Conservation (phyloP, 345 rosid genomes). For the Orychophragmus violaceus region DNA sequence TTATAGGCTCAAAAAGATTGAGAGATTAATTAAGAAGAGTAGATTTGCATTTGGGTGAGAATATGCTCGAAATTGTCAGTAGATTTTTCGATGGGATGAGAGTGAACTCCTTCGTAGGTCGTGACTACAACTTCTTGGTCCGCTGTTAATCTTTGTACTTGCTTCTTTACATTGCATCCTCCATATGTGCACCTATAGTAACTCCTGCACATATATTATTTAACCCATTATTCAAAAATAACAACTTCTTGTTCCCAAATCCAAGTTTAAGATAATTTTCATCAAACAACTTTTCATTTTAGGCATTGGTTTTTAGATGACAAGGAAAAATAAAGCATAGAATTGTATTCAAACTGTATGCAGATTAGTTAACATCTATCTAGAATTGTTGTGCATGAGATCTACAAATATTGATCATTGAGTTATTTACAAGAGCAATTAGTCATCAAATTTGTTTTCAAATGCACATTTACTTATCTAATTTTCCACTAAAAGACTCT, state of each 20-base stretch:
- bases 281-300: neutral
- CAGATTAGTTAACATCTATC: neutral
- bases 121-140: conserved; percentile 89
- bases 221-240: neutral
- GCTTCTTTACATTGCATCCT: conserved; percentile 96
- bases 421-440: neutral
- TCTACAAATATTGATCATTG: neutral
- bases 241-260: neutral
- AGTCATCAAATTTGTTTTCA: neutral
- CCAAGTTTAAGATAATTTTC: neutral
- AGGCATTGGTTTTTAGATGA: neutral
- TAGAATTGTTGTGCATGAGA: neutral
- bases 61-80: conserved; percentile 88
- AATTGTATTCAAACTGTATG: neutral
- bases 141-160: conserved; percentile 64
- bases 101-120: conserved; percentile 88
- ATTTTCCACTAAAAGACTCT: neutral
- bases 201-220: conserved; percentile 47
- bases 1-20: neutral
- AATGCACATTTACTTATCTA: neutral
- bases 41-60: conserved; percentile 81
- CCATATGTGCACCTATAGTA: conserved; percentile 77
- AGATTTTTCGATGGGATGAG: conserved; percentile 66
- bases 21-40: conserved; percentile 19
- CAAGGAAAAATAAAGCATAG: neutral